phyloP scores from a whole-genome alignment of 352 stramenopile genomes.

The Plasmopara halstedii region DNA sequence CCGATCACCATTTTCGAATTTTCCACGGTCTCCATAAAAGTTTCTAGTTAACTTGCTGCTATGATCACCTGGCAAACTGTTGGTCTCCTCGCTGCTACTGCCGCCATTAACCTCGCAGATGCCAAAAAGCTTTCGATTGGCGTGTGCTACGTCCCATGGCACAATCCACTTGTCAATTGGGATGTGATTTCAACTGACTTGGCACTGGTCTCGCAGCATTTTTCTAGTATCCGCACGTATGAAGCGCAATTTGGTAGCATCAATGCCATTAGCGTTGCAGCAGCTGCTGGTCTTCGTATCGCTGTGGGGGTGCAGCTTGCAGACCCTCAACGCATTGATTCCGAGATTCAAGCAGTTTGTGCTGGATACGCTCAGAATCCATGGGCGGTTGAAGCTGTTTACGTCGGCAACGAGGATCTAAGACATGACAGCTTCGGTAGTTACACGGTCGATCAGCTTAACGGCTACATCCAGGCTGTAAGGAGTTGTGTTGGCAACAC shows the following conservation, averaged over 20 bases:
- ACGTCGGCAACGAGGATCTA: conserved; percentile 68
- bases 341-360: conserved; percentile 48
- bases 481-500: conserved; percentile 40
- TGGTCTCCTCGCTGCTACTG: background rate
- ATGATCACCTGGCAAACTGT: conserved; percentile 4
- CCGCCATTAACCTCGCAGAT: background rate
- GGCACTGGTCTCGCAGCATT: conserved; percentile 32
- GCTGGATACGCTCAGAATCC: conserved; percentile 29
- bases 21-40: background rate
- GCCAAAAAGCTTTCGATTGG: conserved; percentile 15
- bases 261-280: conserved; percentile 40
- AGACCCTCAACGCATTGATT: conserved; percentile 26
- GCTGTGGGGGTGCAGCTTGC: conserved; percentile 52
- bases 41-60: conserved; percentile 1
- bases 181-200: conserved; percentile 31
- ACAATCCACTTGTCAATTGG: conserved; percentile 34
- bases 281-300: conserved; percentile 36
- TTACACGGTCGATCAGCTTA: conserved; percentile 26
- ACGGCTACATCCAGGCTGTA: conserved; percentile 38
- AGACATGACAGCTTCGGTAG: conserved; percentile 32
- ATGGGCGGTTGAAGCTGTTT: conserved; percentile 42
- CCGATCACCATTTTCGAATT: conserved; percentile 8
- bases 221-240: conserved; percentile 62
- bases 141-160: conserved; percentile 57
- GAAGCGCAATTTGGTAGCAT: conserved; percentile 42